These are phyloP conservation scores for Zygoascus sp. DNA, from an alignment of 1,139 yeast species.

Conservation along the genomic window DNA sequence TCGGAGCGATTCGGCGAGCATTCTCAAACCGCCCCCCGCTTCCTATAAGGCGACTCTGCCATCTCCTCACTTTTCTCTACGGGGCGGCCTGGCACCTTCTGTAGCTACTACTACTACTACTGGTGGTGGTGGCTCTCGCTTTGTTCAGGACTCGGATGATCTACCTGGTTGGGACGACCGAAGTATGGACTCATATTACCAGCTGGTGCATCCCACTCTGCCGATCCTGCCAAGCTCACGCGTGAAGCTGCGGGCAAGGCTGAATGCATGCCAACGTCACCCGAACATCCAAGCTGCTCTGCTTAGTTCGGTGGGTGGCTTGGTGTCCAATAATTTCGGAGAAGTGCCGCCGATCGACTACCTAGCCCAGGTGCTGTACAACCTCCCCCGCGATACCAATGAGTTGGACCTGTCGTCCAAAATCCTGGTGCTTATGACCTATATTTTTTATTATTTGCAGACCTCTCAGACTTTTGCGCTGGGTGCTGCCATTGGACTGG, in stretches of 20 bases:
- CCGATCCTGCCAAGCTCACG: slow-evolving; percentile 38
- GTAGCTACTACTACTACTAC: slow-evolving; percentile 4
- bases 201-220: slow-evolving; percentile 38
- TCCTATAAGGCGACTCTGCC: neutral
- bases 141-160: no score
- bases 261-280: slow-evolving; percentile 25
- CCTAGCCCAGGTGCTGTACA: slow-evolving; percentile 17
- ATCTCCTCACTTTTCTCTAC: neutral
- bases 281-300: slow-evolving; percentile 24
- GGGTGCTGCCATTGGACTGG: slow-evolving; percentile 37
- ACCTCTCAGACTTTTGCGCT: slow-evolving; percentile 36
- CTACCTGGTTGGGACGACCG: slow-evolving; percentile 33
- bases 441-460: slow-evolving; percentile 35
- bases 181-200: slow-evolving; percentile 37
- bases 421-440: slow-evolving; percentile 31
- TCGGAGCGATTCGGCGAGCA: neutral
- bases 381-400: slow-evolving; percentile 4
- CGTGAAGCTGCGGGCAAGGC: slow-evolving; percentile 30
- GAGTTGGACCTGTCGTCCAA: slow-evolving; percentile 19
- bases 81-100: neutral
- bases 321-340: slow-evolving; percentile 14
- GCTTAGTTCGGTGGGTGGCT: slow-evolving; percentile 24
- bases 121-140: no score
- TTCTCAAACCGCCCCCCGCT: neutral
- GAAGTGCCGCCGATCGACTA: slow-evolving; percentile 16